These are phyloP conservation scores for Naegleria fowleri DNA, from an alignment of 208 protist species.

Conservation along the genomic window DNA sequence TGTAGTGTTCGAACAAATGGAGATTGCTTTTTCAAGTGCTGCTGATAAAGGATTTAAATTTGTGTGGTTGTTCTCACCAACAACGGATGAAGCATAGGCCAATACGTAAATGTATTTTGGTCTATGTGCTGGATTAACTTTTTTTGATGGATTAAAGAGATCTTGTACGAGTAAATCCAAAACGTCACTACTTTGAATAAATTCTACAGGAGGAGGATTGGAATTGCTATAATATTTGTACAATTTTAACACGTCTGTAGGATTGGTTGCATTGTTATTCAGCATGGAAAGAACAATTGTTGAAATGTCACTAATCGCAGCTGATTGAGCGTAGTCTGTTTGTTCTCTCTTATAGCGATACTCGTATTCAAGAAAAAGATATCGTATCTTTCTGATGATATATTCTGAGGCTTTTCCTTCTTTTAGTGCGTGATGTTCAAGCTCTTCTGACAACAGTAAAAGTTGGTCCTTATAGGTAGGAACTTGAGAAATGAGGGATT, in stretches of 20 bases:
- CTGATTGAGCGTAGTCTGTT: background rate
- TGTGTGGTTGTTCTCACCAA: background rate
- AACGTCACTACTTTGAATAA: background rate
- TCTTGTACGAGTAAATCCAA: constrained; percentile 15
- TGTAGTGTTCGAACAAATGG: background rate
- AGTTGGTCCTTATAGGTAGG: background rate
- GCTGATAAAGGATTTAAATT: background rate
- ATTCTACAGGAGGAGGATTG: constrained; percentile 9
- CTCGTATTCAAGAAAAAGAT: background rate
- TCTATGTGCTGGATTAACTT: background rate
- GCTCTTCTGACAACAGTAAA: background rate
- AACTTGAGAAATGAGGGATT: background rate
- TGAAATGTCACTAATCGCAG: background rate
- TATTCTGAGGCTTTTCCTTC: background rate
- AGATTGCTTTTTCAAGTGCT: background rate
- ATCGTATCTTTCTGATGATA: background rate
- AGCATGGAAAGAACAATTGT: background rate
- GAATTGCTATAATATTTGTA: background rate
- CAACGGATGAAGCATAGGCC: background rate
- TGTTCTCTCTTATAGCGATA: background rate
- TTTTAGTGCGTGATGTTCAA: background rate
- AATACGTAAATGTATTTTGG: constrained; percentile 12
- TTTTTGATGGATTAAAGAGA: background rate
- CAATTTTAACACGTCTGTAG: constrained; percentile 1
- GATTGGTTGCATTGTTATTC: background rate